These are phyloP conservation scores for Volvox reticuliferus DNA, from an alignment of 139 green algal species.

Conservation along the genomic window DNA sequence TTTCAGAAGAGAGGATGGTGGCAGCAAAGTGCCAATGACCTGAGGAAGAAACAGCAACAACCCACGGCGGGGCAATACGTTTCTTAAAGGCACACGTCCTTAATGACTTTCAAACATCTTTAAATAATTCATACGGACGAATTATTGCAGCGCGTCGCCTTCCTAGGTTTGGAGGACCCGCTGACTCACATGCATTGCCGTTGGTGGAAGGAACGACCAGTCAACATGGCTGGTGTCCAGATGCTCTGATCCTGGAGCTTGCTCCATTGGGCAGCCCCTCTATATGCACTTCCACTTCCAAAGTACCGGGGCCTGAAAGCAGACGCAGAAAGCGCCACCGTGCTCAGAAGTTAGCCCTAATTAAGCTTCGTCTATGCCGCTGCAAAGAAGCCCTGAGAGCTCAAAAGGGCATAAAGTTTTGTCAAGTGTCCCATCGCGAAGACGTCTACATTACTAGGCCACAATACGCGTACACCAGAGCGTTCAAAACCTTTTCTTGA, in stretches of 20 bases:
- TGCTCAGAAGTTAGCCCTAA: too few relatives aligned
- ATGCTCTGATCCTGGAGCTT: neutral
- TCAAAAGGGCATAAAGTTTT: too few relatives aligned
- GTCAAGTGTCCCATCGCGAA: too few relatives aligned
- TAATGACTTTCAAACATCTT: neutral
- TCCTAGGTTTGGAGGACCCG: neutral
- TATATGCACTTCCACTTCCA: too few relatives aligned
- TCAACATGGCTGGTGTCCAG: slow-evolving; percentile 24
- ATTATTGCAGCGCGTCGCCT: neutral
- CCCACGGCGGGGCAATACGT: neutral
- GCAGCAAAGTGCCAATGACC: slow-evolving; percentile 31
- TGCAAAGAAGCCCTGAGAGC: too few relatives aligned
- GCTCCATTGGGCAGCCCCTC: neutral
- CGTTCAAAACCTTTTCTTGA: too few relatives aligned
- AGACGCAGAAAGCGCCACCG: too few relatives aligned
- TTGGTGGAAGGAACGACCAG: slow-evolving; percentile 37
- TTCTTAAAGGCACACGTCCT: neutral
- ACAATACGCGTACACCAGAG: too few relatives aligned
- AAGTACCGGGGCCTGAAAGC: too few relatives aligned
- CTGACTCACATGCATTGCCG: slow-evolving; percentile 38
- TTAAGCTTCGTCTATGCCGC: too few relatives aligned
- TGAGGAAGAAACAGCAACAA: neutral
- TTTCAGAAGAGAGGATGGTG: neutral
- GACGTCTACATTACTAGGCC: too few relatives aligned
- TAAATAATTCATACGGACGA: neutral